phyloP scores from a whole-genome alignment of 2,329 filamentous ascomycete species.

The Aphanoascus verrucosus region DNA sequence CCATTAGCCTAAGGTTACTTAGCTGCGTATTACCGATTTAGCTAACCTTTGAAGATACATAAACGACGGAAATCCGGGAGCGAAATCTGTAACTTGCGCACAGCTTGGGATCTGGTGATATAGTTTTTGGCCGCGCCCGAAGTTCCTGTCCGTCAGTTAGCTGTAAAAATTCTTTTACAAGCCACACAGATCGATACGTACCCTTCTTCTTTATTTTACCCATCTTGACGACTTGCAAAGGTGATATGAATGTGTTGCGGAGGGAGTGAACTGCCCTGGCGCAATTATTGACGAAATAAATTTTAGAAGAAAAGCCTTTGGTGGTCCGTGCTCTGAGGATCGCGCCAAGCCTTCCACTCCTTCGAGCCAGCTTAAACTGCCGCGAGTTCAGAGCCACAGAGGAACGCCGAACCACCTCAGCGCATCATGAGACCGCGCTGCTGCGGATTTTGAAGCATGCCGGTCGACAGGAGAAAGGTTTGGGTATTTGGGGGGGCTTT shows the following conservation, averaged over 20 bases:
- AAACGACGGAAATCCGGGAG: slow-evolving; percentile 94
- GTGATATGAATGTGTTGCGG: neutral
- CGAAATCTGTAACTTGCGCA: slow-evolving; percentile 95
- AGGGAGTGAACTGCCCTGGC: neutral
- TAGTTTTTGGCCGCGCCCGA: slow-evolving; percentile 95
- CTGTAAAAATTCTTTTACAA: neutral
- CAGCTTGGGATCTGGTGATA: slow-evolving; percentile 91
- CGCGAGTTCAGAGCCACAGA: neutral
- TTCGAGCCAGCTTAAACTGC: neutral
- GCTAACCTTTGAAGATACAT: slow-evolving; percentile 91
- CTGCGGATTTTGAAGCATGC: slow-evolving; percentile 31
- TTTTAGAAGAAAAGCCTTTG: slow-evolving; percentile 21
- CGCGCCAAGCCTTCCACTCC: slow-evolving; percentile 3
- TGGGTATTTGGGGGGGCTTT: slow-evolving; percentile 66
- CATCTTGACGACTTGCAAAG: slow-evolving; percentile 41
- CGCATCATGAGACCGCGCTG: slow-evolving; percentile 2
- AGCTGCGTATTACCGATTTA: neutral
- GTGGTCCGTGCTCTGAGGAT: slow-evolving; percentile 16
- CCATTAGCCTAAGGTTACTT: slow-evolving; percentile 12
- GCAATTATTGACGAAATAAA: neutral
- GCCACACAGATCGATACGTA: slow-evolving; percentile 22
- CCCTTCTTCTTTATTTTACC: slow-evolving; percentile 82
- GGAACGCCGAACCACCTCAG: no score
- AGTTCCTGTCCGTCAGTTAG: slow-evolving; percentile 45
- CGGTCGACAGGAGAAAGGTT: slow-evolving; percentile 48